These are phyloP conservation scores for Immersiporthe knoxdaviesiana DNA, from an alignment of 2,329 filamentous ascomycete genomes.

Conservation along the genomic window DNA sequence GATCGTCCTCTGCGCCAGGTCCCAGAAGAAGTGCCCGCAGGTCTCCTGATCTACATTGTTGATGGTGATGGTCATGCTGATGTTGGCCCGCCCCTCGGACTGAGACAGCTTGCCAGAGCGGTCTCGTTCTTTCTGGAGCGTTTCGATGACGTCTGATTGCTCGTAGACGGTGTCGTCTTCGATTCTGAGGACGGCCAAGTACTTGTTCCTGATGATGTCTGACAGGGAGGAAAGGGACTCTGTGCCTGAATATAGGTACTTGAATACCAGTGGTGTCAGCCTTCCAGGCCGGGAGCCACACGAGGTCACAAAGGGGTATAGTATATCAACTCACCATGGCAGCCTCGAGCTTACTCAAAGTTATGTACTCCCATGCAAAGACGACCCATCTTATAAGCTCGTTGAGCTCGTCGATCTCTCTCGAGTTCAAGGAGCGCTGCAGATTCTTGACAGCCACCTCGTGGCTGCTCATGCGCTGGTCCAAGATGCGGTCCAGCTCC, in stretches of 20 bases:
- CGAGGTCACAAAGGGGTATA: neutral
- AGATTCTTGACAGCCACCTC: slow-evolving; percentile 34
- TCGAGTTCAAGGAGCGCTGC: slow-evolving; percentile 32
- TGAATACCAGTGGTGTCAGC: slow-evolving; percentile 12
- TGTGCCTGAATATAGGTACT: slow-evolving; percentile 33
- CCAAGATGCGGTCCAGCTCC: slow-evolving; percentile 31
- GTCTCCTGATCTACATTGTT: slow-evolving; percentile 36
- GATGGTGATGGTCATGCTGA: slow-evolving; percentile 37
- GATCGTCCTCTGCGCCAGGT: slow-evolving; percentile 34
- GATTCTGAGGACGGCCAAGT: slow-evolving; percentile 32
- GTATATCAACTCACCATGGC: slow-evolving; percentile 30
- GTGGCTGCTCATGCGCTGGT: slow-evolving; percentile 33
- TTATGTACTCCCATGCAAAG: slow-evolving; percentile 27
- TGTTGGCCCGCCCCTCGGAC: slow-evolving; percentile 31
- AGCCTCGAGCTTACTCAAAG: slow-evolving; percentile 33
- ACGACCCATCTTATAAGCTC: slow-evolving; percentile 36
- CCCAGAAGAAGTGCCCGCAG: slow-evolving; percentile 36
- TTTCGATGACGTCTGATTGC: slow-evolving; percentile 31
- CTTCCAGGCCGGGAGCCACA: too few species aligned
- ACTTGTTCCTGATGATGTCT: slow-evolving; percentile 35
- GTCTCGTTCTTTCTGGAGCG: slow-evolving; percentile 30
- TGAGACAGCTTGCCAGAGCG: neutral
- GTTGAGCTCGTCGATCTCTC: slow-evolving; percentile 36
- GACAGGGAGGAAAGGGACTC: slow-evolving; percentile 32
- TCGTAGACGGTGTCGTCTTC: slow-evolving; percentile 30